A percentile compares a stretch with the other conserved stretches of the same genome.
phyloP scores from a whole-genome alignment of 2,329 filamentous ascomycete genomes.

The Xylaria sp. region DNA sequence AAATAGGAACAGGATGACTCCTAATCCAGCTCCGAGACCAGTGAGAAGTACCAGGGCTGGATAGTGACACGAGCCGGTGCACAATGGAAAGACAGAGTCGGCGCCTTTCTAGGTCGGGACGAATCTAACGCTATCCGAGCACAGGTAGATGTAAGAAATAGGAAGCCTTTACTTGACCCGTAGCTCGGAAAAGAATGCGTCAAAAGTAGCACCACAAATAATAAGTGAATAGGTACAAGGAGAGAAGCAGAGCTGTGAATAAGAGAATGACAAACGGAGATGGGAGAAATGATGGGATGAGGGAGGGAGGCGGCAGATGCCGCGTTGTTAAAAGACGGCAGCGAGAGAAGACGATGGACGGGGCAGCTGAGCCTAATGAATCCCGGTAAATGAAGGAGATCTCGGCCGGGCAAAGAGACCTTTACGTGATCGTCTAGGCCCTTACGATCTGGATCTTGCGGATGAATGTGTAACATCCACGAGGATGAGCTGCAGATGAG shows the following conservation, averaged over 20 bases:
- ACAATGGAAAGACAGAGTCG: constrained; percentile 7
- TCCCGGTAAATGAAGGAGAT: constrained; percentile 30
- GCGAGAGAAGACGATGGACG: constrained; percentile 12
- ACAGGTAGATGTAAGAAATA: constrained; percentile 4
- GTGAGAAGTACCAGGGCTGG: neutral
- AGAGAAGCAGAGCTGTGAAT: constrained; percentile 1
- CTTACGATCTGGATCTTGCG: constrained; percentile 37
- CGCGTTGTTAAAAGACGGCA: constrained; percentile 13
- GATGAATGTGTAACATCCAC: constrained; percentile 33
- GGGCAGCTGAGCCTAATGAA: constrained; percentile 15
- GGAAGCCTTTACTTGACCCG: neutral
- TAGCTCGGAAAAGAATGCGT: neutral
- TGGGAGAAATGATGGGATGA: constrained; percentile 13
- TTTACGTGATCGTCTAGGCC: constrained; percentile 26
- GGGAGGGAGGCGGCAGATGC: constrained; percentile 3
- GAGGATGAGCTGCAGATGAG: constrained; percentile 36
- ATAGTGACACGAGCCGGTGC: constrained; percentile 8
- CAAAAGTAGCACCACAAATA: neutral
- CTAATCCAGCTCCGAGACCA: neutral
- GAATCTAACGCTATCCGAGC: constrained; percentile 12
- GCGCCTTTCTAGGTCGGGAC: neutral
- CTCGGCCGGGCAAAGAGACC: constrained; percentile 20
- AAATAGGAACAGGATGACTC: constrained; percentile 12
- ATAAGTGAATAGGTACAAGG: neutral
- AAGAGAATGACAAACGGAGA: constrained; percentile 15